Evolutionary conservation across 2,329 filamentous ascomycete genomes (phyloP), one percentile per base, ranked within the genome.

Genomic region (Botrytis aclada): DNA sequence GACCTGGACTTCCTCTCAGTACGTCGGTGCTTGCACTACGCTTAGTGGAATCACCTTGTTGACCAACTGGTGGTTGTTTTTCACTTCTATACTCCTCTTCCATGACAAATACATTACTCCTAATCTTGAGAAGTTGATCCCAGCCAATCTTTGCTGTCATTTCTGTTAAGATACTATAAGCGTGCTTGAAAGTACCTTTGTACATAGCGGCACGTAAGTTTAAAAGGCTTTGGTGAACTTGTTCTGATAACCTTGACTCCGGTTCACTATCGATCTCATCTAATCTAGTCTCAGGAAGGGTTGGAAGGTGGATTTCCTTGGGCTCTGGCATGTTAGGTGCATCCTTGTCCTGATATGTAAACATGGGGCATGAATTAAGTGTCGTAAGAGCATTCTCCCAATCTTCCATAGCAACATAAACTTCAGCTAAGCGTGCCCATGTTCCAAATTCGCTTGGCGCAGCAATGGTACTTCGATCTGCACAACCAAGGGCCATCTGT

Each of bases 321-420:
- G 96, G 95, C 80, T 97, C 94, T 1, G 96, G 96, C 92, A 98
- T 95, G 74, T 96, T 84, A 5, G 96, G 96, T 9, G 94, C 92
- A 81, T 99, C 96, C 82, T 98, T 98, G 83, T 99, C 96, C 83
- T 98, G 96, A 82, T 99, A 98, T 10, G 96, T 99, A 82, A 99
- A 99, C 96, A 99, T 99, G 14, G 96, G 96, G 82, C 96, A 99
- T 29, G 96, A 99, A 84, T 99, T 99, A 70, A 99, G 87, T 6
- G 96, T 98, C 8, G 97, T 90, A 37, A 99, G 87, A 0, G 96
- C 96, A 77, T 98, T 90, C 80, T 98, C 96, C 94, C 96, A 99
- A 80, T 97, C 93, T 81, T 99, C 96, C 83, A 97, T 89, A 67
- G 92, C 89, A 72, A 98, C 93, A 78, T 99, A 99, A 45, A 98